phyloP scores from a whole-genome alignment of 805 yeast genomes.

The Cyberlindnera maritima region DNA sequence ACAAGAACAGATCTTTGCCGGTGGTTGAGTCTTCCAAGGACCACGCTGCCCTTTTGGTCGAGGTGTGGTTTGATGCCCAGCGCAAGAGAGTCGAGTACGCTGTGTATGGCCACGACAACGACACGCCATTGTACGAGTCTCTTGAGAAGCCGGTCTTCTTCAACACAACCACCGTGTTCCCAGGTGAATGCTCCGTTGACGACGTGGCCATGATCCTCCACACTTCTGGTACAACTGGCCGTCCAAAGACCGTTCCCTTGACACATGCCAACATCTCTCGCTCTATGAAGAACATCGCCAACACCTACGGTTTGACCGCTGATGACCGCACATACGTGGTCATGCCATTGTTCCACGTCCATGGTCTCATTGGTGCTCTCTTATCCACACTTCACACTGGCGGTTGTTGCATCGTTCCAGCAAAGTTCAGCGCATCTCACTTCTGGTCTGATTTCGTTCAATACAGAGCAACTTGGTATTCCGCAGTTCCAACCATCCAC shows the following conservation, averaged over 20 bases:
- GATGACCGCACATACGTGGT: conserved; percentile 59
- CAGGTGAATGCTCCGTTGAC: conserved; percentile 43
- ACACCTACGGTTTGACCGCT: conserved; percentile 50
- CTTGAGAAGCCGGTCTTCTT: conserved; percentile 28
- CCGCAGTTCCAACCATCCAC: conserved; percentile 78
- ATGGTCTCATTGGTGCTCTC: conserved; percentile 66
- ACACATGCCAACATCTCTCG: conserved; percentile 61
- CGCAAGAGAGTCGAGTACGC: conserved; percentile 43
- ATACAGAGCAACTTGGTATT: conserved; percentile 63
- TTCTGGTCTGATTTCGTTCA: conserved; percentile 59
- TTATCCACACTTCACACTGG: conserved; percentile 58
- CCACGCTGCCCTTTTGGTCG: conserved; percentile 48
- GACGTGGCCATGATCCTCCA: conserved; percentile 66
- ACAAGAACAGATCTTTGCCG: conserved; percentile 33
- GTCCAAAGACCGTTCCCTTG: conserved; percentile 73
- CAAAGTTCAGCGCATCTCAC: conserved; percentile 53
- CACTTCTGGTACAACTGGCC: conserved; percentile 75
- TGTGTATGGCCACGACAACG: conserved; percentile 25
- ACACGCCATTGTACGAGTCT: conserved; percentile 31
- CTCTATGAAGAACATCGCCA: conserved; percentile 55
- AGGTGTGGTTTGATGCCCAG: conserved; percentile 43
- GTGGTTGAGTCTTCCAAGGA: conserved; percentile 50
- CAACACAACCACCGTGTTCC: conserved; percentile 31
- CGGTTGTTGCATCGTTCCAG: conserved; percentile 62
- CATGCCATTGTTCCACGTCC: conserved; percentile 79